phyloP scores from a whole-genome alignment of 441 rosid genomes.

The Manihot esculenta region DNA sequence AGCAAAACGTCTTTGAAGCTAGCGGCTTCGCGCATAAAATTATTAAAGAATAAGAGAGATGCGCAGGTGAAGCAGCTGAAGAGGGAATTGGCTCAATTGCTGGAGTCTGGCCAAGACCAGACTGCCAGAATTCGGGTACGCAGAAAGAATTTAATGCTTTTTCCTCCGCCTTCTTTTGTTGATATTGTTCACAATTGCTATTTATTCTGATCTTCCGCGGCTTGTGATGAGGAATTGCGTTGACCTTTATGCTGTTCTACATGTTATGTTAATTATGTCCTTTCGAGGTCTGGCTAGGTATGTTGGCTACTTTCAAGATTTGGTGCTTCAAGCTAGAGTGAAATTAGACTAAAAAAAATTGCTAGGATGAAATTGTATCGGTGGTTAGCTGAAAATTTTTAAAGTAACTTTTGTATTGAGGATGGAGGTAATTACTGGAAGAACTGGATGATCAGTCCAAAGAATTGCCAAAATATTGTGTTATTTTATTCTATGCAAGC shows the following conservation, averaged over 20 bases:
- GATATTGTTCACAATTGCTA: neutral
- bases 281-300: no score
- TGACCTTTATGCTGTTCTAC: no score
- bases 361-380: neutral
- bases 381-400: neutral
- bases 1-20: constrained; percentile 82
- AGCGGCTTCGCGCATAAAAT: constrained; percentile 70
- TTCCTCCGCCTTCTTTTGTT: neutral
- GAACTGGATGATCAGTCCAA: no score
- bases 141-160: no score
- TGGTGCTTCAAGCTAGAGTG: no score
- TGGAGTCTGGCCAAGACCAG: constrained; percentile 76
- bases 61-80: constrained; percentile 69
- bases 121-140: constrained; percentile 82
- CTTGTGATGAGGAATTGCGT: no score
- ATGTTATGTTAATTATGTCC: no score
- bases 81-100: constrained; percentile 80
- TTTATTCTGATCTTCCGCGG: no score
- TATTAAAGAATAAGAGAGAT: constrained; percentile 70
- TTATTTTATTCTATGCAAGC: neutral
- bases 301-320: no score
- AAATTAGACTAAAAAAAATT: neutral
- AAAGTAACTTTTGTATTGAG: neutral
- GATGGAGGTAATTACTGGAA: neutral
- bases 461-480: neutral